Evolutionary conservation across 2,329 filamentous ascomycete species (phyloP), one percentile per base, ranked within the genome.

Genomic region (Calonectria multiphialidica): DNA sequence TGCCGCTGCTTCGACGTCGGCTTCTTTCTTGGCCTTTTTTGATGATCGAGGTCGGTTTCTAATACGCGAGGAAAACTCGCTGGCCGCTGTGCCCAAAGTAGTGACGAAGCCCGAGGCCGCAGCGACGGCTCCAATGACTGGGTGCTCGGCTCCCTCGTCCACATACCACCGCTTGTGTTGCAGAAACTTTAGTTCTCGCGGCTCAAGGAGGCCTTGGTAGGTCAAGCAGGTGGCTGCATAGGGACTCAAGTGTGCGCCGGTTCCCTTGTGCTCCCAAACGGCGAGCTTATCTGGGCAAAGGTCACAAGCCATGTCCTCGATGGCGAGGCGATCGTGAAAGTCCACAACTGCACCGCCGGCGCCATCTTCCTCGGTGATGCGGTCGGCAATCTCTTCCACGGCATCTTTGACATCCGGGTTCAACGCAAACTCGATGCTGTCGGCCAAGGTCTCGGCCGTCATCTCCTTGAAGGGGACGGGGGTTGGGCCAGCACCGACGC

Each of bases 81-180:
- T 65, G 9, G 72, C 74, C 21, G 77, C 76, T 1, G 75, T 78
- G 33, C 73, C 77, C 13, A 95, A 87, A 50, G 90, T 90, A 1
- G 90, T 89, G 64, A 93, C 87, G 1, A 92, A 93, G 90, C 44
- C 72, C 4, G 94, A 85, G 4, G 94, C 83, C 0, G 94, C 92
- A 40, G 90, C 90, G 12, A 93, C 90, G 16, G 89, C 91, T 35
- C 92, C 92, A 37, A 90, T 89, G 5, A 93, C 85, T 0, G 92
- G 92, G 73, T 93, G 91, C 74, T 87, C 88, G 0, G 92, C 92
- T 2, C 92, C 91, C 61, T 91, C 88, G 68, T 93, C 90, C 0
- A 91, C 90, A 70, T 93, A 89, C 81, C 93, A 93, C 76, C 93
- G 90, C 44, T 73, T 78, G 10, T 76, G 76, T 5, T 67, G 72